Evolutionary conservation across 2,329 filamentous ascomycete species (phyloP).

Genomic region (Blastomyces emzantsi): DNA sequence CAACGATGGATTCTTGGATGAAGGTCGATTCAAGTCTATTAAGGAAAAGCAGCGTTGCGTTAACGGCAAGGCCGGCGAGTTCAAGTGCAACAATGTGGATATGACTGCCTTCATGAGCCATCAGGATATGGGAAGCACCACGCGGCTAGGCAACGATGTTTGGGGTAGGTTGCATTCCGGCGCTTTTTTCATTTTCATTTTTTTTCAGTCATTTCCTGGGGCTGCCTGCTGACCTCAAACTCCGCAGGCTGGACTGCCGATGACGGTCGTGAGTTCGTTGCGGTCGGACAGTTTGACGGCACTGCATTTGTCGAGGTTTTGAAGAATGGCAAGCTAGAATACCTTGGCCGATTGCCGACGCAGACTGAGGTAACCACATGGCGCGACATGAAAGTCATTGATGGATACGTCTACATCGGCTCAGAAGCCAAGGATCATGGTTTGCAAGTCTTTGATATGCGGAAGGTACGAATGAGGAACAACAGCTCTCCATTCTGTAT

Average conservation of each 20-base stretch:
- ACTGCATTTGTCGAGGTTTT: slow-evolving; percentile 44
- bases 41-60: slow-evolving; percentile 18
- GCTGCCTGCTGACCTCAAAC: neutral
- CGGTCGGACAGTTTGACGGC: slow-evolving; percentile 43
- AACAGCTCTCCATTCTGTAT: neutral
- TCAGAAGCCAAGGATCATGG: slow-evolving; percentile 44
- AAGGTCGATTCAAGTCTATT: slow-evolving; percentile 11
- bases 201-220: neutral
- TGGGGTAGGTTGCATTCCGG: slow-evolving; percentile 22
- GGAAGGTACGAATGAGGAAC: slow-evolving; percentile 29
- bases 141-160: slow-evolving; percentile 32
- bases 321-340: slow-evolving; percentile 38
- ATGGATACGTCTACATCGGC: slow-evolving; percentile 36
- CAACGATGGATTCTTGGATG: slow-evolving; percentile 11
- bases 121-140: slow-evolving; percentile 30
- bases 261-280: slow-evolving; percentile 43
- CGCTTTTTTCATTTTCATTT: neutral
- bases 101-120: slow-evolving; percentile 34
- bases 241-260: slow-evolving; percentile 39
- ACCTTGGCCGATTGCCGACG: slow-evolving; percentile 41
- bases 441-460: slow-evolving; percentile 56
- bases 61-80: slow-evolving; percentile 29
- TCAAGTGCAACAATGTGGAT: slow-evolving; percentile 33
- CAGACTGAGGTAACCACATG: slow-evolving; percentile 29
- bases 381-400: slow-evolving; percentile 34